A percentile compares a stretch with the other conserved stretches of the same genome.
These are phyloP conservation scores for Leccinum aurantiacum DNA, from an alignment of 768 basidiomycete genomes.

Conservation along the genomic window DNA sequence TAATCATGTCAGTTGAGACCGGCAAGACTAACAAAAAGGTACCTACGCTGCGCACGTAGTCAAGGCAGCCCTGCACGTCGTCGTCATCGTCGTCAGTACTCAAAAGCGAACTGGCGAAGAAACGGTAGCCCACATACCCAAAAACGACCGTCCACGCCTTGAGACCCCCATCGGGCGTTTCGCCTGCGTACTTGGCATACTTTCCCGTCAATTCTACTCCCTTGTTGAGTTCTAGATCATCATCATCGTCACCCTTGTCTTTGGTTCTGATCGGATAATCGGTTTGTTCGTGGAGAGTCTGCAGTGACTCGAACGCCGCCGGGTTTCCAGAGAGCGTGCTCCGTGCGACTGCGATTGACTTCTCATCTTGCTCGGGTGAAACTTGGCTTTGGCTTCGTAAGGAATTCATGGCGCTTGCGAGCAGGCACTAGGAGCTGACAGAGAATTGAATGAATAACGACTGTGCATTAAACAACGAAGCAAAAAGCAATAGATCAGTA, in stretches of 20 bases:
- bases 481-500: not conserved
- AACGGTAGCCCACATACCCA: conserved; percentile 17
- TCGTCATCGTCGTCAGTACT: conserved; percentile 1
- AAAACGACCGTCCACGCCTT: conserved; percentile 34
- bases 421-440: not conserved
- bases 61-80: conserved; percentile 14
- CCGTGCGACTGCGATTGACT: not conserved
- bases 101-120: no score
- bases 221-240: conserved; percentile 7
- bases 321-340: not conserved
- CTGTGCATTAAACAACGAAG: not conserved
- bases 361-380: not conserved
- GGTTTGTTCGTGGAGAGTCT: conserved; percentile 13
- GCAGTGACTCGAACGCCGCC: not conserved
- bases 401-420: not conserved
- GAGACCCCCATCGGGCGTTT: conserved; percentile 30
- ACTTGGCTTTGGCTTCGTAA: not conserved
- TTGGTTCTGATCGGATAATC: not conserved
- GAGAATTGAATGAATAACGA: not conserved
- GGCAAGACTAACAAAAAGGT: not conserved
- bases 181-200: conserved; percentile 22
- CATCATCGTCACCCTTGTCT: not conserved
- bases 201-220: conserved; percentile 1
- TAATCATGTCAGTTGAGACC: not conserved
- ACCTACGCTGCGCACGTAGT: conserved; percentile 43